These are phyloP conservation scores for Nemania bipapillata DNA, from an alignment of 2,329 filamentous ascomycete genomes.

Conservation along the genomic window DNA sequence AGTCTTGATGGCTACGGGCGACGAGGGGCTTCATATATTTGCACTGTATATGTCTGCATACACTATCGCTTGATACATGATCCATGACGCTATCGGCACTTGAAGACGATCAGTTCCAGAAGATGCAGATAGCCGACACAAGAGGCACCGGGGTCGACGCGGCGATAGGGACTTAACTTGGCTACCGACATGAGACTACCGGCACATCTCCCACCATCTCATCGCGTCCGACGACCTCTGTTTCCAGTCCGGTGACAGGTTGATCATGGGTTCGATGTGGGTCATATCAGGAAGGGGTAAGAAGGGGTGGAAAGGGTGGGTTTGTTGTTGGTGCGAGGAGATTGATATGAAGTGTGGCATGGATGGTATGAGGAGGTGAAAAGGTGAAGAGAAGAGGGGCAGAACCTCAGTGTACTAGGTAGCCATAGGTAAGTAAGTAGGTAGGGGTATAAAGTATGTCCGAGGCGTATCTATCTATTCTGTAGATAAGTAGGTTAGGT, in stretches of 20 bases:
- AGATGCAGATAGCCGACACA: constrained; percentile 33
- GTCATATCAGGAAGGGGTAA: constrained; percentile 13
- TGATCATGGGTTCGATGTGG: constrained; percentile 35
- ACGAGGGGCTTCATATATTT: background rate
- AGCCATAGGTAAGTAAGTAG: background rate
- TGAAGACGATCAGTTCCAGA: constrained; percentile 29
- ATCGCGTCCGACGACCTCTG: constrained; percentile 12
- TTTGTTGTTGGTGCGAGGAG: background rate
- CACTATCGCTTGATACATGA: background rate
- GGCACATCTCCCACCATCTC: constrained; percentile 26
- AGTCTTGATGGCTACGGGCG: background rate
- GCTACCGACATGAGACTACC: constrained; percentile 32
- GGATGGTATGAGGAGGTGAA: constrained; percentile 26
- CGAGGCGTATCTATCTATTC: background rate
- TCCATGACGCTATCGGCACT: constrained; percentile 33
- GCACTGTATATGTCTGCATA: background rate
- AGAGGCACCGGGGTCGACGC: constrained; percentile 10
- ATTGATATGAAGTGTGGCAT: constrained; percentile 16
- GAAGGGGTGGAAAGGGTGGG: constrained; percentile 17
- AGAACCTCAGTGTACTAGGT: constrained; percentile 8
- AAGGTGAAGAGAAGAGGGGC: constrained; percentile 18
- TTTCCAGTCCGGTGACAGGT: constrained; percentile 32
- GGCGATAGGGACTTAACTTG: constrained; percentile 21
- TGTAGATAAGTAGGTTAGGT: background rate
- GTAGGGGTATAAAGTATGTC: too few relatives aligned